Percentiles rank a stretch among this genome's conserved stretches.
phyloP scores from a whole-genome alignment of 1,284 basidiomycete species.

The Meripilus lineatus region DNA sequence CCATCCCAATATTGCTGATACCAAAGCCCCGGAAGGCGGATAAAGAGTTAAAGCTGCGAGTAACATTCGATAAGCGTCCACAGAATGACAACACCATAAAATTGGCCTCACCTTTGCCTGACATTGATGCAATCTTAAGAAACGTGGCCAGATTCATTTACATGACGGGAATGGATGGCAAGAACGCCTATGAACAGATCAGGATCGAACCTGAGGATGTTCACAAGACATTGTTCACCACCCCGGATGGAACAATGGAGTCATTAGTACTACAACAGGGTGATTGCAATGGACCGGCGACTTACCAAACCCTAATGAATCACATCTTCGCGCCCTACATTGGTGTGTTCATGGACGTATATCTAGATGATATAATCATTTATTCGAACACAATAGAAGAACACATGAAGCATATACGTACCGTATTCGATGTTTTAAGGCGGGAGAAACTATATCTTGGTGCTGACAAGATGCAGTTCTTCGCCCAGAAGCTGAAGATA shows the following conservation, averaged over 20 bases:
- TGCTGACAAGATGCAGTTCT: too few relatives aligned
- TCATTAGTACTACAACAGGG: slow-evolving; percentile 33
- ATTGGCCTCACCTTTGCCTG: slow-evolving; percentile 27
- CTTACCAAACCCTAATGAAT: slow-evolving; percentile 32
- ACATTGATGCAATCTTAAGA: slow-evolving; percentile 12
- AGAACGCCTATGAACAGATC: slow-evolving; percentile 22
- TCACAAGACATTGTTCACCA: too few relatives aligned
- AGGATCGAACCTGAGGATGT: too few relatives aligned
- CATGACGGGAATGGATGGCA: slow-evolving; percentile 10
- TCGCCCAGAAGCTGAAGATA: slow-evolving; percentile 26
- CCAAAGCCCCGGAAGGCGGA: slow-evolving; percentile 9
- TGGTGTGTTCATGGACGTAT: too few relatives aligned
- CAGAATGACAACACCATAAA: slow-evolving; percentile 32
- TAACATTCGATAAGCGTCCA: slow-evolving; percentile 27
- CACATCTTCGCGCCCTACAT: slow-evolving; percentile 7
- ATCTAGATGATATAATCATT: too few relatives aligned
- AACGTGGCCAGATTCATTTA: slow-evolving; percentile 7
- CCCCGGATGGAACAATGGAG: slow-evolving; percentile 30
- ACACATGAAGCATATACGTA: slow-evolving; percentile 23
- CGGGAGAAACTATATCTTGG: slow-evolving; percentile 22
- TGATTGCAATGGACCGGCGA: too few relatives aligned
- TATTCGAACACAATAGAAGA: slow-evolving; percentile 12
- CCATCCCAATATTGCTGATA: slow-evolving; percentile 28
- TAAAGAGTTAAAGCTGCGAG: slow-evolving; percentile 25
- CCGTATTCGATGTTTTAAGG: slow-evolving; percentile 19